A percentile compares a stretch with the other conserved stretches of the same genome.
These are phyloP conservation scores for Aspergillus mulundensis DNA, from an alignment of 495 filamentous ascomycete genomes.

Conservation along the genomic window DNA sequence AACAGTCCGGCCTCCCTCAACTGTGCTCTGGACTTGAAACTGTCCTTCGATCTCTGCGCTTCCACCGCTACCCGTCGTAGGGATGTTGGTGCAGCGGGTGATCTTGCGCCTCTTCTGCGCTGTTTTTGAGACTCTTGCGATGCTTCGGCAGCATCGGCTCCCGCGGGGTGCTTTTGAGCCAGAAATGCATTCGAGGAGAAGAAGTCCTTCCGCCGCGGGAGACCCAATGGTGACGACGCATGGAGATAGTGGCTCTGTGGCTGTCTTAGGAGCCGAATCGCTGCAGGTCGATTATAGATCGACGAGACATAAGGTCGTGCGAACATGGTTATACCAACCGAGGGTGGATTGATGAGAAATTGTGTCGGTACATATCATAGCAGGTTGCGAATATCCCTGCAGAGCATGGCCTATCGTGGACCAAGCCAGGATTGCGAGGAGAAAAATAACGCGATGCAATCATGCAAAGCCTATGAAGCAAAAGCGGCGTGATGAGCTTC, in stretches of 20 bases:
- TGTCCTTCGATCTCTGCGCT: constrained; percentile 55
- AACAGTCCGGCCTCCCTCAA: constrained; percentile 40
- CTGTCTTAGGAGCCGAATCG: constrained; percentile 19
- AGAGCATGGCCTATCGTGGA: background rate
- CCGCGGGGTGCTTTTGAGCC: constrained; percentile 31
- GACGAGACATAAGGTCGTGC: constrained; percentile 32
- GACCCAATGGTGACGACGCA: constrained; percentile 28
- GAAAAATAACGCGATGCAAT: background rate
- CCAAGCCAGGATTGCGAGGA: background rate
- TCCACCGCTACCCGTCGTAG: constrained; percentile 56
- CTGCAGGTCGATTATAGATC: constrained; percentile 25
- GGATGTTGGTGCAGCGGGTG: constrained; percentile 51
- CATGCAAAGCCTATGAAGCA: background rate
- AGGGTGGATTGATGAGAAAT: constrained; percentile 1
- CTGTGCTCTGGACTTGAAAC: constrained; percentile 34
- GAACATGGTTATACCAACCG: constrained; percentile 29
- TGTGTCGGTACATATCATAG: background rate
- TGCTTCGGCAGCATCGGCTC: constrained; percentile 20
- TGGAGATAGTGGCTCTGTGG: constrained; percentile 39
- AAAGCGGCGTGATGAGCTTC: background rate
- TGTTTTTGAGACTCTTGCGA: constrained; percentile 30
- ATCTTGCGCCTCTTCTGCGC: constrained; percentile 42
- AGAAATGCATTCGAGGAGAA: constrained; percentile 48
- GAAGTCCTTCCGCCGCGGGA: constrained; percentile 42
- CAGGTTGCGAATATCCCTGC: background rate